Evolutionary conservation across 1,139 yeast genomes (phyloP).

Genomic region (Wickerhamiella pararugosa): DNA sequence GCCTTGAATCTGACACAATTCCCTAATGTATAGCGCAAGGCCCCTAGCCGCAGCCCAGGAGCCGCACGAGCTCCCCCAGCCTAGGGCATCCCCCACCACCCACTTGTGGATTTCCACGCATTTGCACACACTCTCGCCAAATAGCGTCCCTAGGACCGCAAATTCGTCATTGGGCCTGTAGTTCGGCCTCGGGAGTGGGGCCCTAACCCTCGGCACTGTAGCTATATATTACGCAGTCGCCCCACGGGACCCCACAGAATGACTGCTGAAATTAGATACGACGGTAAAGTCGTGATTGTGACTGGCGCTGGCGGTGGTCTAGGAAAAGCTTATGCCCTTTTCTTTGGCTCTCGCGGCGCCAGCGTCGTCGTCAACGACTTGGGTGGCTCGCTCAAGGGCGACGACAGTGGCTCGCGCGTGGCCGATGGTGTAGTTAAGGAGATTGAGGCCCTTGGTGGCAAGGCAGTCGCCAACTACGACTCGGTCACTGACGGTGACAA

Average conservation of each 20-base stretch:
- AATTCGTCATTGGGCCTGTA: too few species aligned
- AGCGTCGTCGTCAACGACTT: constrained; percentile 84
- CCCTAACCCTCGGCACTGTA: too few species aligned
- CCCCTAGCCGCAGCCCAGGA: too few species aligned
- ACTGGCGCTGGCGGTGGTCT: constrained; percentile 98
- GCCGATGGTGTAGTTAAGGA: constrained; percentile 87
- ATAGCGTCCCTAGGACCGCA: too few species aligned
- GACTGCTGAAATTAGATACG: constrained; percentile 32
- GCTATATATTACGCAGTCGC: neutral
- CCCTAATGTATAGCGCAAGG: too few species aligned
- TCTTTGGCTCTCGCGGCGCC: constrained; percentile 83
- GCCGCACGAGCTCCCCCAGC: too few species aligned
- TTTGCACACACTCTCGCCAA: too few species aligned
- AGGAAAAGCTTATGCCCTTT: constrained; percentile 77
- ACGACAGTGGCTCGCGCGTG: constrained; percentile 31
- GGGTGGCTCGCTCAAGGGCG: constrained; percentile 71
- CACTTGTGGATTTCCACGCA: too few species aligned
- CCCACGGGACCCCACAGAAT: neutral
- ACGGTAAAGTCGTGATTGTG: constrained; percentile 74
- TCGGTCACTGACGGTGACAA: constrained; percentile 79
- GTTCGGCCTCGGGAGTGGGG: too few species aligned
- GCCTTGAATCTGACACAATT: too few species aligned
- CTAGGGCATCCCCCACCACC: too few species aligned
- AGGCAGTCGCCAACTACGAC: constrained; percentile 88
- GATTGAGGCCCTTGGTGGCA: constrained; percentile 59